phyloP scores from a whole-genome alignment of 2,329 filamentous ascomycete species.

The Colletotrichum sp. region DNA sequence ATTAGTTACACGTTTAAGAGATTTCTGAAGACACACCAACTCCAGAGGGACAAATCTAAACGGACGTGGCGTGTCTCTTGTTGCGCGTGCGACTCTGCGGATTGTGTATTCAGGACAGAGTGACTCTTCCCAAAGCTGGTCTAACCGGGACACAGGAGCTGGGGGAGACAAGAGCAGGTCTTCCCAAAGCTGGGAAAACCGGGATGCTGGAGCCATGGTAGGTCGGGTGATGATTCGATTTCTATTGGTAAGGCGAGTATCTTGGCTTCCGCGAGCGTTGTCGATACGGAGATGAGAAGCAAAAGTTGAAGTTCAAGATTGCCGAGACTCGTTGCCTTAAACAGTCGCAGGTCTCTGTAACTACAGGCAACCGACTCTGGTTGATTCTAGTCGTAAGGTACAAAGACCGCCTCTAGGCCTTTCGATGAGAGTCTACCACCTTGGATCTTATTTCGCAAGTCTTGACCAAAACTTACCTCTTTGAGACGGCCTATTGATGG shows the following conservation, averaged over 20 bases:
- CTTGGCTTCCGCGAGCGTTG: neutral
- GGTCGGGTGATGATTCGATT: neutral
- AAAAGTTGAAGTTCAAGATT: neutral
- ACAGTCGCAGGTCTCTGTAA: neutral
- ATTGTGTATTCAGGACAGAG: neutral
- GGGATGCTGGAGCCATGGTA: neutral
- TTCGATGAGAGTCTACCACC: neutral
- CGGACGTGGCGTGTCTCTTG: neutral
- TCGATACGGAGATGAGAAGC: neutral
- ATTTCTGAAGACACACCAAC: neutral
- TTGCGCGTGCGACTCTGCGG: neutral
- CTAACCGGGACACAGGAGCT: neutral
- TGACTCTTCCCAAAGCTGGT: neutral
- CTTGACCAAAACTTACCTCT: neutral
- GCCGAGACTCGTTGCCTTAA: neutral
- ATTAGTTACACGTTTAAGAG: neutral
- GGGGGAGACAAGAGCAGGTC: neutral
- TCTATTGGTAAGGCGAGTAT: neutral
- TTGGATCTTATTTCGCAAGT: neutral
- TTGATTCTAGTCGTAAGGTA: neutral
- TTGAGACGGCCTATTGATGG: neutral
- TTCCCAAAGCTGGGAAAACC: neutral
- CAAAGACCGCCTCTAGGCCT: neutral
- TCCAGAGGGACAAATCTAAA: neutral
- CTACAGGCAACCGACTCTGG: neutral